These are phyloP conservation scores for Chlamydomonas sp. DNA, from an alignment of 139 green algal species.

Conservation along the genomic window DNA sequence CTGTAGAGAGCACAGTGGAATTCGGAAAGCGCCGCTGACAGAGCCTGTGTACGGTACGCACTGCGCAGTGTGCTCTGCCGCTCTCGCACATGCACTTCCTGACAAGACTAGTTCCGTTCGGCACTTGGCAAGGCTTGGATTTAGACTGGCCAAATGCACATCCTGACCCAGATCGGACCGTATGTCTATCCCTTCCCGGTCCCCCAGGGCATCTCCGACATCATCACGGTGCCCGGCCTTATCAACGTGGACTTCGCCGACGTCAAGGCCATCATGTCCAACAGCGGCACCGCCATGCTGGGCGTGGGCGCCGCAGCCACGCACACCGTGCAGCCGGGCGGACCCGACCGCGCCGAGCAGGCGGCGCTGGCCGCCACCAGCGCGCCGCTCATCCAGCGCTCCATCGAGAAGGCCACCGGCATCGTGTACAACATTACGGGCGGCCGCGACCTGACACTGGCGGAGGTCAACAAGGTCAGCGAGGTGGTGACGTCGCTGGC, in stretches of 20 bases:
- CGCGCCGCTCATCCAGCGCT: conserved; percentile 95
- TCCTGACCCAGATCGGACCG: neutral
- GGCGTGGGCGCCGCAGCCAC: conserved; percentile 72
- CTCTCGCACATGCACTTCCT: too few species aligned
- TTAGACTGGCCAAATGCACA: neutral
- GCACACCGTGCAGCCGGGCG: conserved; percentile 20
- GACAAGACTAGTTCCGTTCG: too few species aligned
- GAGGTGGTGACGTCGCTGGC: conserved; percentile 93
- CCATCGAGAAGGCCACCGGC: conserved; percentile 91
- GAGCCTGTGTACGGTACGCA: too few species aligned
- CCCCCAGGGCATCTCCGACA: conserved; percentile 97
- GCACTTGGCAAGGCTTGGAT: too few species aligned
- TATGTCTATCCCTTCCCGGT: neutral
- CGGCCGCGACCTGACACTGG: conserved; percentile 91
- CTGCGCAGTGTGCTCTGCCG: too few species aligned
- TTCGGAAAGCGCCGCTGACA: too few species aligned
- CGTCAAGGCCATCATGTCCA: conserved; percentile 96
- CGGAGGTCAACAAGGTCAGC: conserved; percentile 91
- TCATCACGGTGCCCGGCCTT: conserved; percentile 97
- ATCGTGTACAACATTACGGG: conserved; percentile 99
- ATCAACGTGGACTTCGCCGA: conserved; percentile 99
- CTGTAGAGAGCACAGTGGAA: neutral
- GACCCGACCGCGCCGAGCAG: conserved; percentile 76
- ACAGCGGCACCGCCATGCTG: conserved; percentile 95
- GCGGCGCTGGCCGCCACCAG: conserved; percentile 85